Conservation (phyloP, 495 filamentous ascomycete species). For the Letharia lupina region DNA sequence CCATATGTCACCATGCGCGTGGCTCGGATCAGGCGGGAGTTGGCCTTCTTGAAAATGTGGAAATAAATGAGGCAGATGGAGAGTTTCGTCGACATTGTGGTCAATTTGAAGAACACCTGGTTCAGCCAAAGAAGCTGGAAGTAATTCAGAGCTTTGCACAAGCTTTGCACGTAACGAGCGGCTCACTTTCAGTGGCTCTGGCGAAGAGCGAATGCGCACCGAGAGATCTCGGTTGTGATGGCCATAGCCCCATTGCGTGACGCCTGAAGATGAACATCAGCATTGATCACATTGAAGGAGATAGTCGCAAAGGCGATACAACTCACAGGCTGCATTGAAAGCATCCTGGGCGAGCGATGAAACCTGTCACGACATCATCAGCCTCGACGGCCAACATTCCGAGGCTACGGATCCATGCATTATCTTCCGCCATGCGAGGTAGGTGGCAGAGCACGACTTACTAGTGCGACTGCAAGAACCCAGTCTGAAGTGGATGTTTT, state of each 20-base stretch:
- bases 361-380: neutral
- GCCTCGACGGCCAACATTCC: neutral
- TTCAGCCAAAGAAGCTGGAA: slow-evolving; percentile 17
- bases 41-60: slow-evolving; percentile 14
- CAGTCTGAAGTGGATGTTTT: slow-evolving; percentile 7
- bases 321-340: slow-evolving; percentile 12
- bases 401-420: neutral
- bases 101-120: slow-evolving; percentile 19
- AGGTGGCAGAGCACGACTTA: neutral
- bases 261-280: neutral
- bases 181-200: slow-evolving; percentile 10
- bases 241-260: slow-evolving; percentile 15
- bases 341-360: slow-evolving; percentile 8
- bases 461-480: slow-evolving; percentile 3
- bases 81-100: slow-evolving; percentile 9
- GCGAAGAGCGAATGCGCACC: neutral
- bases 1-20: slow-evolving; percentile 11
- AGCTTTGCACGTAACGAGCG: neutral
- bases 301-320: neutral
- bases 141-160: neutral
- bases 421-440: neutral
- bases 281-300: neutral
- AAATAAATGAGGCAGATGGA: slow-evolving; percentile 19
- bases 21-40: slow-evolving; percentile 2
- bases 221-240: slow-evolving; percentile 1